A percentile compares a stretch with the other conserved stretches of the same genome.
phyloP scores from a whole-genome alignment of 257 asterid genomes.

The Nicotiana undulata region DNA sequence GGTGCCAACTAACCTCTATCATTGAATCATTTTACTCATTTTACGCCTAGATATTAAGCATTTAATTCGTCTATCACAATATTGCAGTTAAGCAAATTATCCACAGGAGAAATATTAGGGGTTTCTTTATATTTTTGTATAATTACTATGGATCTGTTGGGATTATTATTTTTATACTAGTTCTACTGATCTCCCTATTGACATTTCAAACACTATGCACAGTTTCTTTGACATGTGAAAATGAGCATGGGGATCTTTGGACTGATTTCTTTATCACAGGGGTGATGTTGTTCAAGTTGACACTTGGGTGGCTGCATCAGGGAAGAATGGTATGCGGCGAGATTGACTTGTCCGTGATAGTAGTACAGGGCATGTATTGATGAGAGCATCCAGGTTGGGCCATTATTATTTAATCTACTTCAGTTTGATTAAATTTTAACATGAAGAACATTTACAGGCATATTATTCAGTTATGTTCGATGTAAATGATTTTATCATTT shows the following conservation, averaged over 20 bases:
- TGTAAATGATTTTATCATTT: neutral
- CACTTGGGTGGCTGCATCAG: constrained; percentile 96
- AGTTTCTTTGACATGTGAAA: neutral
- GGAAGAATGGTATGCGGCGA: constrained; percentile 98
- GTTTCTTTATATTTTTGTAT: neutral
- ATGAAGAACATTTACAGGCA: neutral
- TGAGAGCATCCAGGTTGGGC: constrained; percentile 84
- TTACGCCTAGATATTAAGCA: neutral
- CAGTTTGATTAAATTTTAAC: neutral
- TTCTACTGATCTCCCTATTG: neutral
- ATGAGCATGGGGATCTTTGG: neutral
- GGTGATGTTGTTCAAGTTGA: constrained; percentile 96
- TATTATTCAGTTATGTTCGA: neutral
- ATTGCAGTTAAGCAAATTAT: neutral
- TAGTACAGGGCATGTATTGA: constrained; percentile 66
- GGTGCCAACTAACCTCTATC: neutral
- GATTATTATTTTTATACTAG: neutral
- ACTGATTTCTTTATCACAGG: constrained; percentile 37
- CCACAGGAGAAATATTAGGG: neutral
- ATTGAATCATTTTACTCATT: neutral
- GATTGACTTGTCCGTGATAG: constrained; percentile 90
- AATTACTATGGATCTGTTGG: neutral
- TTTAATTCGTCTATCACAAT: neutral
- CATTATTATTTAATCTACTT: neutral
- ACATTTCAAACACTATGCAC: neutral